A percentile compares a stretch with the other conserved stretches of the same genome.
These are phyloP conservation scores for Russula sp. DNA, from an alignment of 768 basidiomycete genomes.

Conservation along the genomic window DNA sequence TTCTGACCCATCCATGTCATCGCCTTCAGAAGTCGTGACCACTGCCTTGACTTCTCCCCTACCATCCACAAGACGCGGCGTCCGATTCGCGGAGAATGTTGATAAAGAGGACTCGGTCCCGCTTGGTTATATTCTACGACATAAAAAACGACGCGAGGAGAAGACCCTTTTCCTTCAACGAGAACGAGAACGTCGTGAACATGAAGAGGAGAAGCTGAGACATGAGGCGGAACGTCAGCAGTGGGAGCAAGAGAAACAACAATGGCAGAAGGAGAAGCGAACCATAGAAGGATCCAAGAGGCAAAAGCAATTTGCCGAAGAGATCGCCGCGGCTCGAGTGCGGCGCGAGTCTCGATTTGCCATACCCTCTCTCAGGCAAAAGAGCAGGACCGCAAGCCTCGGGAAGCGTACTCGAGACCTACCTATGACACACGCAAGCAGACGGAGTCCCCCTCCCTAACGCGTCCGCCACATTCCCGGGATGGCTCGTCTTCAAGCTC, in stretches of 20 bases:
- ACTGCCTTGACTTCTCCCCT: constrained; percentile 2
- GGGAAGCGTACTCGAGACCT: constrained; percentile 28
- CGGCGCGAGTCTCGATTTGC: constrained; percentile 19
- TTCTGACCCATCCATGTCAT: constrained; percentile 24
- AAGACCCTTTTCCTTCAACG: constrained; percentile 60
- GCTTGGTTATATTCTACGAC: constrained; percentile 58
- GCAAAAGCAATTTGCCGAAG: constrained; percentile 27
- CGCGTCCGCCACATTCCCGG: background rate
- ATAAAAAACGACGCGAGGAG: constrained; percentile 65
- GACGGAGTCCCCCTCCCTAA: constrained; percentile 1
- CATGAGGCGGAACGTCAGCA: constrained; percentile 45
- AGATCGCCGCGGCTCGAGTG: constrained; percentile 27
- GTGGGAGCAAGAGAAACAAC: constrained; percentile 44
- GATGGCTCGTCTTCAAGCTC: constrained; percentile 24
- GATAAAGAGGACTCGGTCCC: constrained; percentile 67
- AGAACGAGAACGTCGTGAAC: constrained; percentile 53
- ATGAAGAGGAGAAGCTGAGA: constrained; percentile 44
- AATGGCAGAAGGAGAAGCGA: constrained; percentile 46
- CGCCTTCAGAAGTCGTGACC: constrained; percentile 16
- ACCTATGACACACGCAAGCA: constrained; percentile 28
- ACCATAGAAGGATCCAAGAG: constrained; percentile 46
- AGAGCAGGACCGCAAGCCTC: constrained; percentile 21
- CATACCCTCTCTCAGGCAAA: constrained; percentile 9
- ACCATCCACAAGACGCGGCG: constrained; percentile 44
- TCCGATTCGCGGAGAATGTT: constrained; percentile 58